phyloP scores from a whole-genome alignment of 1,284 basidiomycete genomes.

The Fomitopsis schrenkii region DNA sequence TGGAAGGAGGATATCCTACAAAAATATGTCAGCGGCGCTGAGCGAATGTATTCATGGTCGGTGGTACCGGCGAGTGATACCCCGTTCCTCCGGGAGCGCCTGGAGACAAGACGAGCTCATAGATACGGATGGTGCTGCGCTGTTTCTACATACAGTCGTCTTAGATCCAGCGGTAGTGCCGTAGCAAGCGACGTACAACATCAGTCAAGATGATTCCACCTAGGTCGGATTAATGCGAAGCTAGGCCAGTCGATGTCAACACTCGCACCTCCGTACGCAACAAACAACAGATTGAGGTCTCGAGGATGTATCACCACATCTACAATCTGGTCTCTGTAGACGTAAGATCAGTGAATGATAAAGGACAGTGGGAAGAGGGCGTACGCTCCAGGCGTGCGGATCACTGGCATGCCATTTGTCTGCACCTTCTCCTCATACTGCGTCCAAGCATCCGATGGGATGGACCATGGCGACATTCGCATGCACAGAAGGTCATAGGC shows the following conservation, averaged over 20 bases:
- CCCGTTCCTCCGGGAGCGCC: constrained; percentile 80
- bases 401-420: constrained; percentile 49
- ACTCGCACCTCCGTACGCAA: constrained; percentile 73
- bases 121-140: constrained; percentile 57
- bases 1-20: constrained; percentile 65
- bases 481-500: constrained; percentile 71
- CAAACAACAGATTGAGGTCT: constrained; percentile 75
- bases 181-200: constrained; percentile 43
- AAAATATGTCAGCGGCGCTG: background rate
- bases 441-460: constrained; percentile 70
- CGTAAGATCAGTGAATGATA: background rate
- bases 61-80: constrained; percentile 45
- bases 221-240: constrained; percentile 18
- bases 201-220: constrained; percentile 76
- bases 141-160: constrained; percentile 39
- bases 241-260: background rate
- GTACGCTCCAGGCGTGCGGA: constrained; percentile 39
- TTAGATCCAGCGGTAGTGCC: background rate
- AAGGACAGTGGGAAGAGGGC: constrained; percentile 3
- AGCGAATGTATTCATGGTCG: too few species aligned
- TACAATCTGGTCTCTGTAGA: constrained; percentile 39
- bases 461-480: constrained; percentile 58
- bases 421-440: constrained; percentile 67
- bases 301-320: constrained; percentile 76
- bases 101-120: constrained; percentile 65